These are phyloP conservation scores for Trichoderma afroharzianum DNA, from an alignment of 2,329 filamentous ascomycete species.

Conservation along the genomic window DNA sequence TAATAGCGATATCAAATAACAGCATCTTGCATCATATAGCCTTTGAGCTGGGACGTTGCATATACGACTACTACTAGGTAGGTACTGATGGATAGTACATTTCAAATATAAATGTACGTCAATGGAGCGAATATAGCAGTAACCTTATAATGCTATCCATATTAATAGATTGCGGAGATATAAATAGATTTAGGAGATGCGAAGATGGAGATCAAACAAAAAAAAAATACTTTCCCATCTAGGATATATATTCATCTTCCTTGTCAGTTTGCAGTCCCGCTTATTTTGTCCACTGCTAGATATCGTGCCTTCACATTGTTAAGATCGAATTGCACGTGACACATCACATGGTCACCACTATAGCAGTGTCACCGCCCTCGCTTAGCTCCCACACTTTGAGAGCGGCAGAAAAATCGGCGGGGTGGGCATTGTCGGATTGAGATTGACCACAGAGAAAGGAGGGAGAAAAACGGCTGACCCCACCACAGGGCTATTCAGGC, in stretches of 20 bases:
- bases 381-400: conserved; percentile 40
- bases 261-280: neutral
- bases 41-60: neutral
- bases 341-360: conserved; percentile 21
- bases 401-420: conserved; percentile 39
- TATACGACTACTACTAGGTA: neutral
- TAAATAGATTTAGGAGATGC: neutral
- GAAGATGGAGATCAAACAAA: neutral
- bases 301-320: neutral
- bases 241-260: neutral
- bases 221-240: neutral
- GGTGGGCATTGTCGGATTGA: conserved; percentile 24
- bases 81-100: too few relatives aligned
- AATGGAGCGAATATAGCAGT: neutral
- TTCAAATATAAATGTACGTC: neutral
- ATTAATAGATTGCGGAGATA: neutral
- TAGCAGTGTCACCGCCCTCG: conserved; percentile 35
- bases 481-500: conserved; percentile 39
- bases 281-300: neutral
- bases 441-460: conserved; percentile 15
- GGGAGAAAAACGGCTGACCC: conserved; percentile 24
- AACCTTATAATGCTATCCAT: neutral
- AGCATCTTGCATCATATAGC: neutral
- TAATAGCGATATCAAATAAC: neutral
- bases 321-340: conserved; percentile 20